These are phyloP conservation scores for Heritiera fomes DNA, from an alignment of 345 rosid genomes.

Conservation along the genomic window DNA sequence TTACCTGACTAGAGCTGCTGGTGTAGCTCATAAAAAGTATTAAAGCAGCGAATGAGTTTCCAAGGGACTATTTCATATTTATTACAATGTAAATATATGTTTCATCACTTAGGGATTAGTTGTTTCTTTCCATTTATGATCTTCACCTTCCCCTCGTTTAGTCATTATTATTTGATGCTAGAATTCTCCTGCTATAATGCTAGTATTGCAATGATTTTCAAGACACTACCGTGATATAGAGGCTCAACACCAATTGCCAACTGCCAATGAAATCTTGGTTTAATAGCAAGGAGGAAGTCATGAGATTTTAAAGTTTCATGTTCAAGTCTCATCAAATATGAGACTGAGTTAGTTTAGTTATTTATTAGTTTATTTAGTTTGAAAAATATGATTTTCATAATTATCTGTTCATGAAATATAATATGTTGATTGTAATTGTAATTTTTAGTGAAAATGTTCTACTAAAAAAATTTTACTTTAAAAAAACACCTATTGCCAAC, in stretches of 20 bases:
- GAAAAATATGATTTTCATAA: too few species aligned
- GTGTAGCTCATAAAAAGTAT: not conserved
- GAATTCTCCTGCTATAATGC: not conserved
- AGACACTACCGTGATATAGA: not conserved
- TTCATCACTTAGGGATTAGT: not conserved
- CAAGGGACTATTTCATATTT: not conserved
- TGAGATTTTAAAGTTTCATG: too few species aligned
- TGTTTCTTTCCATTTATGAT: not conserved
- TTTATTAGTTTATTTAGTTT: too few species aligned
- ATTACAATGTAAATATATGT: not conserved
- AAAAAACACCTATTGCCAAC: not conserved
- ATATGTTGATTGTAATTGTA: too few species aligned
- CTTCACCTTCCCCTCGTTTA: not conserved
- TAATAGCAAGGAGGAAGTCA: too few species aligned
- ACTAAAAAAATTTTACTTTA: too few species aligned
- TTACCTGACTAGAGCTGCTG: not conserved
- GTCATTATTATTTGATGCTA: not conserved
- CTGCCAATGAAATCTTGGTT: not conserved
- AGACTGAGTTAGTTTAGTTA: too few species aligned
- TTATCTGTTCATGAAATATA: too few species aligned
- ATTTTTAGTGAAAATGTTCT: too few species aligned
- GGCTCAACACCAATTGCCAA: slow-evolving; percentile 3
- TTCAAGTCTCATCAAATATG: too few species aligned
- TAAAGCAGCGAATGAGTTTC: not conserved
- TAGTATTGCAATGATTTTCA: not conserved